phyloP scores from a whole-genome alignment of 176 grass and related monocot species.

The Neostapfia colusana region DNA sequence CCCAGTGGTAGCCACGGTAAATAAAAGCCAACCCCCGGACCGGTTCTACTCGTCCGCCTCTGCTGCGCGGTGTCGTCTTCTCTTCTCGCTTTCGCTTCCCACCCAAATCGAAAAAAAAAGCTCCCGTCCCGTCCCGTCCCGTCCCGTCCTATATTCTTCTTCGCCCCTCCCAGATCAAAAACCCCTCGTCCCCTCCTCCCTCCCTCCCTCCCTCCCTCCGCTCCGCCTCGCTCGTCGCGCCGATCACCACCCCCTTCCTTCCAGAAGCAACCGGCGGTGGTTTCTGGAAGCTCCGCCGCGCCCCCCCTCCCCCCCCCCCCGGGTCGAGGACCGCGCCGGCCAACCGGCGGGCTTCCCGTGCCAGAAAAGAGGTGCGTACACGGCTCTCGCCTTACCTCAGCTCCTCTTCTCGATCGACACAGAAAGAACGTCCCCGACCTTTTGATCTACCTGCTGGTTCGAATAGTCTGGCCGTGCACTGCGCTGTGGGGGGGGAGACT shows the following conservation, averaged over 20 bases:
- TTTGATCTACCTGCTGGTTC: background rate
- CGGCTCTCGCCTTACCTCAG: background rate
- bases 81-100: background rate
- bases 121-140: no score
- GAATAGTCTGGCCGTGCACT: background rate
- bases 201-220: background rate
- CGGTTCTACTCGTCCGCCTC: background rate
- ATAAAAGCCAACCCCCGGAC: background rate
- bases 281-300: background rate
- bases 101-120: background rate
- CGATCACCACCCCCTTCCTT: slow-evolving; percentile 10
- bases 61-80: slow-evolving; percentile 27
- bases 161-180: slow-evolving; percentile 27
- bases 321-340: background rate
- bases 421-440: background rate
- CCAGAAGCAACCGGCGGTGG: background rate
- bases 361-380: slow-evolving; percentile 12
- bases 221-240: no score
- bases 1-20: no score
- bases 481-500: no score
- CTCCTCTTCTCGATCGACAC: no score
- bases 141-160: background rate
- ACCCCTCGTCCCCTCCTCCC: background rate
- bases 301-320: no score
- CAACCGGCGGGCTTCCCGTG: background rate